These are phyloP conservation scores for Euphorbia peplus DNA, from an alignment of 345 rosid species.

Conservation along the genomic window DNA sequence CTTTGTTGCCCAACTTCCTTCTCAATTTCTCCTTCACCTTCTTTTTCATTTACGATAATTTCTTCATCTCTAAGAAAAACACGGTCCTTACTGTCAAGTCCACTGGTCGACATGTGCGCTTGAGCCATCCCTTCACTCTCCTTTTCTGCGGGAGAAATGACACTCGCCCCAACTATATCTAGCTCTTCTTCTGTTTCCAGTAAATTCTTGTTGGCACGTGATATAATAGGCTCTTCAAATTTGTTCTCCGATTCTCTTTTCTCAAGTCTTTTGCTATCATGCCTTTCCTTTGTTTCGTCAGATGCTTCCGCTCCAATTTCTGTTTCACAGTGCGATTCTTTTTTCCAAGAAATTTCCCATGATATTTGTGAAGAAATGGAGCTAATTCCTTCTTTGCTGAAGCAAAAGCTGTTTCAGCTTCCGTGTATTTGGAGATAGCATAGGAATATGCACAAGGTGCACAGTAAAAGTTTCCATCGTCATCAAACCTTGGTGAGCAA, in stretches of 20 bases:
- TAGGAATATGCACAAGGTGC: constrained; percentile 53
- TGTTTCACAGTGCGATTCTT: constrained; percentile 14
- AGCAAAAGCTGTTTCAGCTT: constrained; percentile 35
- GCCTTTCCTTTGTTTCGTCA: constrained; percentile 8
- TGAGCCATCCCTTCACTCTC: constrained; percentile 16
- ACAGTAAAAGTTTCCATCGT: constrained; percentile 40
- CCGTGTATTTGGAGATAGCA: constrained; percentile 41
- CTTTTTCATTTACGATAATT: constrained; percentile 6
- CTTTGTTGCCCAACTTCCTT: constrained; percentile 24
- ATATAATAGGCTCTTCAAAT: constrained; percentile 18
- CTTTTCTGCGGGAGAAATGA: constrained; percentile 17
- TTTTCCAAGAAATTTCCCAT: constrained; percentile 15
- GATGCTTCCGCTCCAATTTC: constrained; percentile 13
- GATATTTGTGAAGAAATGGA: constrained; percentile 25
- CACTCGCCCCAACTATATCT: constrained; percentile 1
- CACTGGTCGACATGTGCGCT: constrained; percentile 7
- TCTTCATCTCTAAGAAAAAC: constrained; percentile 4
- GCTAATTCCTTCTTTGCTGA: constrained; percentile 38
- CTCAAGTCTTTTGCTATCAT: constrained; percentile 17
- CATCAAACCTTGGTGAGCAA: constrained; percentile 34
- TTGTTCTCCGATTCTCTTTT: constrained; percentile 8
- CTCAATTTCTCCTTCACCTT: constrained; percentile 11
- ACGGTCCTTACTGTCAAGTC: constrained; percentile 23
- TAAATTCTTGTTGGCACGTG: not conserved
- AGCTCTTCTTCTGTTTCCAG: constrained; percentile 23